These are phyloP conservation scores for Nitzschia putrida DNA, from an alignment of 108 stramenopile genomes.

Conservation along the genomic window DNA sequence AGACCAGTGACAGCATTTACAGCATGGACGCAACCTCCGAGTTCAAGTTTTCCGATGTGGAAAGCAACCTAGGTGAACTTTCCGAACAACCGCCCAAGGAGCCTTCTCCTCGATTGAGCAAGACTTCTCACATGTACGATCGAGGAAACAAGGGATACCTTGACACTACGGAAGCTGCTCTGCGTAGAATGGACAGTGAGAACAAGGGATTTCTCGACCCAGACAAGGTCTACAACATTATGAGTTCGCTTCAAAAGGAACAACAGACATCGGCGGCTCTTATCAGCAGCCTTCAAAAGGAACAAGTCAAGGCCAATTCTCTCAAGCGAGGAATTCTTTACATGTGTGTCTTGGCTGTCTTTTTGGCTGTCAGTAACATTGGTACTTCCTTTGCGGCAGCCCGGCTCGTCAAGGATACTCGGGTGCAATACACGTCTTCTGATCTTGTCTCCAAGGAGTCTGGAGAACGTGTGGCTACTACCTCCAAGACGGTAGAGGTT, in stretches of 20 bases:
- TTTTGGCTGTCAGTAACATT: constrained; percentile 50
- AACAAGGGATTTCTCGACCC: constrained; percentile 45
- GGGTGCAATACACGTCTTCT: background rate
- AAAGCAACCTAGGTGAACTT: too few species aligned
- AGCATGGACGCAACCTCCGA: too few species aligned
- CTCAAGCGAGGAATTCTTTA: constrained; percentile 33
- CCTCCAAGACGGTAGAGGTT: constrained; percentile 15
- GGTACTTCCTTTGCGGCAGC: constrained; percentile 60
- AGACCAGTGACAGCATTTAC: too few species aligned
- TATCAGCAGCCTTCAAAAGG: constrained; percentile 22
- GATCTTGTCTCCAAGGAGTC: constrained; percentile 23
- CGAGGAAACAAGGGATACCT: constrained; percentile 48
- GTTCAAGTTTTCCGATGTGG: too few species aligned
- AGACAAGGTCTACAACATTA: constrained; percentile 48
- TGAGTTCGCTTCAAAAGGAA: constrained; percentile 24
- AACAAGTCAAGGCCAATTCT: constrained; percentile 35
- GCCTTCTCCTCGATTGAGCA: constrained; percentile 10
- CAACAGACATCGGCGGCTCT: constrained; percentile 23
- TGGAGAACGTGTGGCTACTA: constrained; percentile 25
- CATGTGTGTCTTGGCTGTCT: constrained; percentile 34
- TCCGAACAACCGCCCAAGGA: background rate
- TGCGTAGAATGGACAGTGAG: constrained; percentile 50
- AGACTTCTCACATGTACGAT: constrained; percentile 51
- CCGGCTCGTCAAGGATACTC: constrained; percentile 54
- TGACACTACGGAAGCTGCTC: constrained; percentile 40